These are phyloP conservation scores for Trichoderma koningii DNA, from an alignment of 2,329 filamentous ascomycete species.

Conservation along the genomic window DNA sequence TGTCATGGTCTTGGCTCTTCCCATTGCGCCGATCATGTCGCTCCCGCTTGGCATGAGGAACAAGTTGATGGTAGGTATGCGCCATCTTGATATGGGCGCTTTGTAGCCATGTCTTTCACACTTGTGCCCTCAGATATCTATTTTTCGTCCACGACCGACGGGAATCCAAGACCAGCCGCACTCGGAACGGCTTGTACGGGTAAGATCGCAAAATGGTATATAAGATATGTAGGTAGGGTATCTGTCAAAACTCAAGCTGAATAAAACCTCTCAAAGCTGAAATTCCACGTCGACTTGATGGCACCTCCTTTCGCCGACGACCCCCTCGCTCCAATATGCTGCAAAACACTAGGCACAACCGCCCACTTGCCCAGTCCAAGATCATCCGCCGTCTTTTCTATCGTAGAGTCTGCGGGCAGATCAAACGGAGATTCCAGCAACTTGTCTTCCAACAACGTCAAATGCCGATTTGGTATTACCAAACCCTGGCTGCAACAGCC, in stretches of 20 bases:
- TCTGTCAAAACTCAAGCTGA: neutral
- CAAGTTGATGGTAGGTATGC: conserved; percentile 41
- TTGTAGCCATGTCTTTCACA: too few relatives aligned
- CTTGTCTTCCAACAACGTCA: conserved; percentile 30
- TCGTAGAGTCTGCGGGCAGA: conserved; percentile 37
- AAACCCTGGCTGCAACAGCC: conserved; percentile 43
- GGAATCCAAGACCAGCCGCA: neutral
- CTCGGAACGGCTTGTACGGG: neutral
- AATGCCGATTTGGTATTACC: conserved; percentile 36
- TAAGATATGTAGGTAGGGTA: neutral
- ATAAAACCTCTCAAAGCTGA: conserved; percentile 36
- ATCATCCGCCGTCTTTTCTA: conserved; percentile 37
- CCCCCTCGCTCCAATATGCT: conserved; percentile 38
- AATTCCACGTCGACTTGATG: conserved; percentile 38
- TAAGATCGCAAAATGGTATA: neutral
- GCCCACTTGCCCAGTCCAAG: conserved; percentile 38
- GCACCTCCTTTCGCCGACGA: conserved; percentile 34
- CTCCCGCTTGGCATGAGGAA: conserved; percentile 39
- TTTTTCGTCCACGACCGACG: too few relatives aligned
- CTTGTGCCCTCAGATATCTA: neutral
- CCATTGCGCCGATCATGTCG: conserved; percentile 40
- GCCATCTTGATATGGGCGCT: conserved; percentile 20
- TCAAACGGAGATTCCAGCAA: conserved; percentile 31
- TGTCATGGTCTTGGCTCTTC: conserved; percentile 41
- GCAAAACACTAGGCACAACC: conserved; percentile 39